A percentile compares a stretch with the other conserved stretches of the same genome.
Evolutionary conservation across 75 land plant genomes (phyloP).

Genomic region (Picea glauca): DNA sequence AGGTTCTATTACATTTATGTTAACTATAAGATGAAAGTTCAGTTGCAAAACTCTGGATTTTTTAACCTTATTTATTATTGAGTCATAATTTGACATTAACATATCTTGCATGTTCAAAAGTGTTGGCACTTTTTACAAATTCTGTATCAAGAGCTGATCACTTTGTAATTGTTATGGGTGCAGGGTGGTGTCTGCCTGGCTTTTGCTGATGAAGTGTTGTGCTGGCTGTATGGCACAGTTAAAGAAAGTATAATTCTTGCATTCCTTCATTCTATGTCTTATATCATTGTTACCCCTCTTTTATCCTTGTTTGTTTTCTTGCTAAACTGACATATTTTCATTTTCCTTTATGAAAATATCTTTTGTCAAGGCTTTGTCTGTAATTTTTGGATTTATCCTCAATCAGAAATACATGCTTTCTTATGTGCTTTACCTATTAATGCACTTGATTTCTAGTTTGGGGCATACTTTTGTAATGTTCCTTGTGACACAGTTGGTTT

Average conservation of each 20-base stretch:
- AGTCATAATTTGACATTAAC: neutral
- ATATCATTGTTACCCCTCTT: neutral
- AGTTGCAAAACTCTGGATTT: neutral
- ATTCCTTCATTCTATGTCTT: neutral
- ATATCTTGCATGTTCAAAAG: constrained; percentile 6
- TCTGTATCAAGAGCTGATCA: neutral
- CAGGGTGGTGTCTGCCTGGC: constrained; percentile 97
- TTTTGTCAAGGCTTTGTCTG: no score
- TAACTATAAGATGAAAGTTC: neutral
- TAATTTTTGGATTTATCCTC: no score
- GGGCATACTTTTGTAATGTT: no score
- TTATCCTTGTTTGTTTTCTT: no score
- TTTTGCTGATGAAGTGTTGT: constrained; percentile 95
- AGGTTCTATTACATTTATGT: neutral
- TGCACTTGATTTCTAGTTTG: no score
- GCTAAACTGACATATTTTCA: no score
- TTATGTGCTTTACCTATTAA: no score
- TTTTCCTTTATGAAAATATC: no score
- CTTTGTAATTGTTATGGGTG: neutral
- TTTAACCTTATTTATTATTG: neutral
- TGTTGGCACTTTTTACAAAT: neutral
- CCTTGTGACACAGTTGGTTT: no score
- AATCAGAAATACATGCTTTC: no score
- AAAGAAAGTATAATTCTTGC: constrained; percentile 66
- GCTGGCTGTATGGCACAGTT: constrained; percentile 99